A percentile compares a stretch with the other conserved stretches of the same genome.
These are phyloP conservation scores for Diplocarpon mali DNA, from an alignment of 2,329 filamentous ascomycete genomes.

Conservation along the genomic window DNA sequence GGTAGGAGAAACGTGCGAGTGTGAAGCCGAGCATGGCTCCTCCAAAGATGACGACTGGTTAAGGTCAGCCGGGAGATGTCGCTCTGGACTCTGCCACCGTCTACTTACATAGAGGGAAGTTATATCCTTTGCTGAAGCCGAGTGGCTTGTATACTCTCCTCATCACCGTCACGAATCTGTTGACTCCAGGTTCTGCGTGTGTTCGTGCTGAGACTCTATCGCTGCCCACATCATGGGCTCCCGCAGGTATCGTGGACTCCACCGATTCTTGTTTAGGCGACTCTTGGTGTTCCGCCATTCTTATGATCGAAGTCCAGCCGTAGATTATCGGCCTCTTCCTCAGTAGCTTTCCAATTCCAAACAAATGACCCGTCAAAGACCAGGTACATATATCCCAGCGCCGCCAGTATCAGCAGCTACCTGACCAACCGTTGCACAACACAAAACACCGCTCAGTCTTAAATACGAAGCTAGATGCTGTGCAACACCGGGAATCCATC, in stretches of 20 bases:
- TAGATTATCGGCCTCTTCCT: too few relatives aligned
- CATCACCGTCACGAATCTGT: conserved; percentile 1
- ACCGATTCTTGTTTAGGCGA: too few relatives aligned
- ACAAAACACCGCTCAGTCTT: too few relatives aligned
- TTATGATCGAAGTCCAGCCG: too few relatives aligned
- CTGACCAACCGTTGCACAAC: too few relatives aligned
- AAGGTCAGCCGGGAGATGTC: not conserved
- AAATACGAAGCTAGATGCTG: too few relatives aligned
- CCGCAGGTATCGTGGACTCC: not conserved
- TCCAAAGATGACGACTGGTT: conserved; percentile 13
- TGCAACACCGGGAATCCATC: too few relatives aligned
- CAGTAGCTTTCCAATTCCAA: too few relatives aligned
- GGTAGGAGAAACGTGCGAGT: conserved; percentile 11
- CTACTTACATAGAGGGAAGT: conserved; percentile 39
- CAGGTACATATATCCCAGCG: too few relatives aligned
- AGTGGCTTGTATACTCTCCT: conserved; percentile 47
- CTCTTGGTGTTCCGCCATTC: too few relatives aligned
- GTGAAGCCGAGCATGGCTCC: conserved; percentile 19
- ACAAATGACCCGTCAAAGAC: too few relatives aligned
- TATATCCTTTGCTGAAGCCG: conserved; percentile 45
- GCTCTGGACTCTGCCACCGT: not conserved
- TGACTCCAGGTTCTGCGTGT: not conserved
- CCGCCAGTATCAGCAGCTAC: too few relatives aligned
- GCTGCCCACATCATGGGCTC: not conserved
- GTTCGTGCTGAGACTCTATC: not conserved